Conservation (phyloP, 495 filamentous ascomycete species). For the Astrothelium macrocarpum region DNA sequence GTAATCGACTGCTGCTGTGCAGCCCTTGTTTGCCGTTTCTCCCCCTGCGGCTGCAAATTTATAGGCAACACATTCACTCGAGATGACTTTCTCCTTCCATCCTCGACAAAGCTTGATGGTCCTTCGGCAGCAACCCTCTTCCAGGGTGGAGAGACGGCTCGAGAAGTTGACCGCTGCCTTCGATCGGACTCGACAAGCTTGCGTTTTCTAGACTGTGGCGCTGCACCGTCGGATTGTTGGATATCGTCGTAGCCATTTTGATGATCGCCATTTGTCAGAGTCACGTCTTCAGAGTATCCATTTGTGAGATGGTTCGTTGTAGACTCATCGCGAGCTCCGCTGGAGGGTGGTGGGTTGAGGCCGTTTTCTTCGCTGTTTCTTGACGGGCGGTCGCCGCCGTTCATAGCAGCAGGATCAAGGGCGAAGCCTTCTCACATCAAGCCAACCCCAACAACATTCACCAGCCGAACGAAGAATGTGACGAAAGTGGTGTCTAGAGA, state of each 20-base stretch:
- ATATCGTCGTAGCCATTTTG: constrained; percentile 9
- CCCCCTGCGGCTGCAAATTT: constrained; percentile 55
- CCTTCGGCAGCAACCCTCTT: constrained; percentile 80
- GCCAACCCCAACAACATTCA: constrained; percentile 55
- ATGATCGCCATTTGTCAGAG: constrained; percentile 9
- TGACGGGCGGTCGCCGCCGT: constrained; percentile 6
- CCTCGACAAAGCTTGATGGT: constrained; percentile 70
- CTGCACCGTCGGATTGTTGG: constrained; percentile 19
- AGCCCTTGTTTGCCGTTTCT: constrained; percentile 51
- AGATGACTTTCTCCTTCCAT: constrained; percentile 79
- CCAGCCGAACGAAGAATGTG: constrained; percentile 51
- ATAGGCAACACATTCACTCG: constrained; percentile 66
- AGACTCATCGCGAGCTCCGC: background rate
- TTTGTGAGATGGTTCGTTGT: constrained; percentile 1
- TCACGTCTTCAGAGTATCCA: background rate
- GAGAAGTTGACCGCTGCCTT: constrained; percentile 40
- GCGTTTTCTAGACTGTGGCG: constrained; percentile 62
- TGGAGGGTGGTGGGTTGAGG: constrained; percentile 6
- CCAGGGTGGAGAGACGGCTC: constrained; percentile 76
- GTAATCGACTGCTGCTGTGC: constrained; percentile 19
- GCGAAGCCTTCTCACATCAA: constrained; percentile 2
- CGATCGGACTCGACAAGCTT: constrained; percentile 48
- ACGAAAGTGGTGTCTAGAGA: constrained; percentile 57
- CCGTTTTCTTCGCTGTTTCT: constrained; percentile 6
- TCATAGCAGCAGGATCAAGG: constrained; percentile 8